A percentile compares a stretch with the other conserved stretches of the same genome.
phyloP scores from a whole-genome alignment of 1,139 yeast genomes.

The Zygosaccharomyces sapae region DNA sequence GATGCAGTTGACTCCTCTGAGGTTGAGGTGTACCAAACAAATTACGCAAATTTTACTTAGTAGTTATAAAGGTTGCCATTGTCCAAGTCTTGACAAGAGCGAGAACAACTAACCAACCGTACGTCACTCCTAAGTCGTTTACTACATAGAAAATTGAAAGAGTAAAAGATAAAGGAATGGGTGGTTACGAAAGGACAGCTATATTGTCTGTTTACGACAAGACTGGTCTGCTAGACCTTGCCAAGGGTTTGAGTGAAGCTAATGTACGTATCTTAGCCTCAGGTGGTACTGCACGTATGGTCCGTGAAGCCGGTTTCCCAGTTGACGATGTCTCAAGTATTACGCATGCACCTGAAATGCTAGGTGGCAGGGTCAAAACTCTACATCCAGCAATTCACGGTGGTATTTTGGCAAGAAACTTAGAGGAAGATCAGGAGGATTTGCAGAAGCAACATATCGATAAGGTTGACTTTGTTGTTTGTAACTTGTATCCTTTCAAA shows the following conservation, averaged over 20 bases:
- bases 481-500: constrained; percentile 96
- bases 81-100: background rate
- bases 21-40: background rate
- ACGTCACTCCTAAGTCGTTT: background rate
- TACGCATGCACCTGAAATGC: constrained; percentile 98
- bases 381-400: constrained; percentile 98
- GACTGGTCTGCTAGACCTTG: constrained; percentile 91
- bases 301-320: constrained; percentile 96
- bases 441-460: constrained; percentile 83
- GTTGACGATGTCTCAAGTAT: constrained; percentile 93
- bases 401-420: constrained; percentile 92
- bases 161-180: constrained; percentile 23
- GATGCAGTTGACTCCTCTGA: background rate
- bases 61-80: background rate
- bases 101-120: background rate
- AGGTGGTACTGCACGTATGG: constrained; percentile 93
- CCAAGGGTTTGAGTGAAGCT: constrained; percentile 86
- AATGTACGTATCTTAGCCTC: constrained; percentile 91
- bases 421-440: constrained; percentile 85
- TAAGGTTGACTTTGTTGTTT: constrained; percentile 93
- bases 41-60: constrained; percentile 2
- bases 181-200: constrained; percentile 67
- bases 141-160: too few relatives aligned
- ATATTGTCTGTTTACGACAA: constrained; percentile 95
- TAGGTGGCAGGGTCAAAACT: constrained; percentile 97